Evolutionary conservation across 1,284 basidiomycete species (phyloP).

Genomic region (Sparassis latifolia): DNA sequence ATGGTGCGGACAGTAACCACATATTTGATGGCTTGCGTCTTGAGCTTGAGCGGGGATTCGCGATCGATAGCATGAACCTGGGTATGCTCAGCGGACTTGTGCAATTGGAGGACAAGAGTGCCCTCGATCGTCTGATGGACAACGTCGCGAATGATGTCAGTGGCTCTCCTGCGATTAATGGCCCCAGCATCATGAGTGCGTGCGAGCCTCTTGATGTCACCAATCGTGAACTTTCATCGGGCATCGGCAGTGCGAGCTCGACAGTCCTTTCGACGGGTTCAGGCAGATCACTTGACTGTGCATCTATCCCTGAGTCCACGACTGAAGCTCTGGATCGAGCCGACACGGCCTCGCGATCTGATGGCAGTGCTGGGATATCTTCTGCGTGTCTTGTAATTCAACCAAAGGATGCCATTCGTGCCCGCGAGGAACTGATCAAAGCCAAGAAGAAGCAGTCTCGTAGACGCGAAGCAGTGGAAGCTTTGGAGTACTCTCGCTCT

Average conservation of each 20-base stretch:
- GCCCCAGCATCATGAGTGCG: too few relatives aligned
- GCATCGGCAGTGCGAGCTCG: too few relatives aligned
- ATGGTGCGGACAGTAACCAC: too few relatives aligned
- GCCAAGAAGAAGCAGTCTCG: slow-evolving; percentile 65
- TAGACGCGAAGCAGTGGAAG: slow-evolving; percentile 42
- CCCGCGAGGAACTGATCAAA: slow-evolving; percentile 64
- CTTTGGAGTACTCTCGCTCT: neutral
- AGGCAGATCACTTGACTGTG: too few relatives aligned
- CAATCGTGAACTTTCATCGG: too few relatives aligned
- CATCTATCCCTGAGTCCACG: too few relatives aligned
- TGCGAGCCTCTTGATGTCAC: too few relatives aligned
- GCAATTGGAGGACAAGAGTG: slow-evolving; percentile 48
- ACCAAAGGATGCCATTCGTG: slow-evolving; percentile 59
- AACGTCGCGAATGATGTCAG: slow-evolving; percentile 48
- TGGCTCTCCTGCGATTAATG: neutral
- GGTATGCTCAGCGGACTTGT: too few relatives aligned
- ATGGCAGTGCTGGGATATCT: neutral
- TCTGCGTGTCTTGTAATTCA: slow-evolving; percentile 32
- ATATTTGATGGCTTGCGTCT: neutral
- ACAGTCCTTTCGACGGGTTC: too few relatives aligned
- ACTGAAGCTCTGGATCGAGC: neutral
- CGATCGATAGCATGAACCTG: neutral
- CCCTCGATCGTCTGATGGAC: slow-evolving; percentile 72
- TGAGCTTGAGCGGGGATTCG: neutral
- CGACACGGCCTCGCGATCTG: neutral